Evolutionary conservation across 176 grass and related monocot species (phyloP).

Genomic region (Hsuehochloa calcarea): DNA sequence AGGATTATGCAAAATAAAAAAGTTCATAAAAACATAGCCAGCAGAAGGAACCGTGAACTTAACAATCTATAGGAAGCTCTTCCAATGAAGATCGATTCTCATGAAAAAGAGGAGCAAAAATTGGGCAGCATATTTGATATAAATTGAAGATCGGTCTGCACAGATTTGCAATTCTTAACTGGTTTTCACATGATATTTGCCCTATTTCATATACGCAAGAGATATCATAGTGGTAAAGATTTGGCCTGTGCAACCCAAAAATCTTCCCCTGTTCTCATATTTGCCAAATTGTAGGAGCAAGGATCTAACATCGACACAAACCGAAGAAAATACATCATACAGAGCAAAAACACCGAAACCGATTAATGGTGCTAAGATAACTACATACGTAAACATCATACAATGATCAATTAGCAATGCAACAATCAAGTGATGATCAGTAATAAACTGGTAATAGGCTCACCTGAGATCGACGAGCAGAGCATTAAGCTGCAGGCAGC

Average conservation of each 20-base stretch:
- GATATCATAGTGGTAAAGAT: neutral
- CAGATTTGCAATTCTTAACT: neutral
- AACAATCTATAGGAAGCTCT: neutral
- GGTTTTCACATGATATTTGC: neutral
- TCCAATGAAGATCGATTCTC: neutral
- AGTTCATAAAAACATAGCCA: neutral
- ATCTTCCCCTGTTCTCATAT: neutral
- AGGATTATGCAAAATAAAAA: neutral
- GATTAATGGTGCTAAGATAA: neutral
- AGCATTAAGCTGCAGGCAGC: constrained; percentile 26
- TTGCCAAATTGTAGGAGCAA: neutral
- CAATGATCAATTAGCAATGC: neutral
- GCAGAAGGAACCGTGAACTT: neutral
- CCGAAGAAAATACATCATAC: neutral
- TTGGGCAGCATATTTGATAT: neutral
- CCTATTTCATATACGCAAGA: neutral
- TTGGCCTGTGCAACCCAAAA: neutral
- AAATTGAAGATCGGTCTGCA: neutral
- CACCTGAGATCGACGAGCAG: constrained; percentile 33
- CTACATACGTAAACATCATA: neutral
- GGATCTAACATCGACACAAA: neutral
- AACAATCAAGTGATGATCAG: neutral
- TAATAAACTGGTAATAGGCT: neutral
- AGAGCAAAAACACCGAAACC: neutral
- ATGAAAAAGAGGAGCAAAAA: neutral